These are phyloP conservation scores for Pestalotiopsis sp. DNA, from an alignment of 2,329 filamentous ascomycete genomes.

Conservation along the genomic window DNA sequence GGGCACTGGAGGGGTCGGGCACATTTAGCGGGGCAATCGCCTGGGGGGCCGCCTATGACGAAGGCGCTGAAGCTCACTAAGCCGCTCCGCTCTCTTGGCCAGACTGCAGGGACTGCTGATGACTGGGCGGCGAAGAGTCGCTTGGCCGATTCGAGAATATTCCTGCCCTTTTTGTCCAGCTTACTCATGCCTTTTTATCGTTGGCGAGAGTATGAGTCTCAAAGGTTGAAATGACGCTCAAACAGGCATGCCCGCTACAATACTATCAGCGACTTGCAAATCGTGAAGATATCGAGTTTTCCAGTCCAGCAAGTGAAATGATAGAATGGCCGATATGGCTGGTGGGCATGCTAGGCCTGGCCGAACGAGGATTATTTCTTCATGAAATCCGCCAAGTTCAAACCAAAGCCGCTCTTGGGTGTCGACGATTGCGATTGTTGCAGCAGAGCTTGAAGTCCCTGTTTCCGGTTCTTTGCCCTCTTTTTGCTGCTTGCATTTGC, in stretches of 20 bases:
- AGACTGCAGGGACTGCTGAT: background rate
- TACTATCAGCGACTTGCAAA: too few relatives aligned
- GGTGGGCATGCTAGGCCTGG: background rate
- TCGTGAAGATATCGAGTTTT: too few relatives aligned
- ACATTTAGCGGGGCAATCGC: conserved; percentile 16
- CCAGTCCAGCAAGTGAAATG: too few relatives aligned
- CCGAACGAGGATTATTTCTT: conserved; percentile 29
- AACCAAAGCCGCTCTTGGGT: conserved; percentile 38
- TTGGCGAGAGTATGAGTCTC: background rate
- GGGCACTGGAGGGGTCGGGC: conserved; percentile 14
- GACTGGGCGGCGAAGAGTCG: background rate
- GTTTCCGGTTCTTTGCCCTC: conserved; percentile 66
- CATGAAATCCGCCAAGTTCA: conserved; percentile 62
- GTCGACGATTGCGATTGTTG: conserved; percentile 49
- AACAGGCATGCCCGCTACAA: background rate
- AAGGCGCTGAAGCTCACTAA: conserved; percentile 10
- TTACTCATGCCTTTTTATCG: background rate
- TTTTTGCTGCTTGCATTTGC: conserved; percentile 66
- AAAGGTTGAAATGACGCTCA: background rate
- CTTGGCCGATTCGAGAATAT: conserved; percentile 5
- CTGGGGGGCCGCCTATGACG: conserved; percentile 13
- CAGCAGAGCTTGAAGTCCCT: conserved; percentile 68
- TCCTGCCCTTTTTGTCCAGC: background rate
- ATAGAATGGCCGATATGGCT: too few relatives aligned
- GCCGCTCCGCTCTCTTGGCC: background rate